Base-by-base conservation (phyloP, 352 stramenopile genomes). In the Pythium sukuiense region DNA sequence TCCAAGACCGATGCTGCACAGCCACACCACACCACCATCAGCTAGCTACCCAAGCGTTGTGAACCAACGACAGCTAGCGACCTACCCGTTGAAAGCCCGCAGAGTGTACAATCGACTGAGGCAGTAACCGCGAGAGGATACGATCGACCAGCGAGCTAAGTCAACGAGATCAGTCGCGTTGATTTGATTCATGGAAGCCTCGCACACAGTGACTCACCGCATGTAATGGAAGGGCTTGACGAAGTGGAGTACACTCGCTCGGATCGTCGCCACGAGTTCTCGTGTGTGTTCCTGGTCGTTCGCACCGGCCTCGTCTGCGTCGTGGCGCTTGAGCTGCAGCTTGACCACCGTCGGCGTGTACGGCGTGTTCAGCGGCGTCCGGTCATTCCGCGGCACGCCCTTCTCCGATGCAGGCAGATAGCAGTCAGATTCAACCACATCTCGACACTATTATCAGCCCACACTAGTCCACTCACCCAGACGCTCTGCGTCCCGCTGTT, bases 341-440 rank as follows among this genome's bases (percentile, higher is more conserved):
- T 92, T 92, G 68, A 92, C 85, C n/a, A 93, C 76, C 49, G 91
- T 82, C 37, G 85, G 85, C n/a, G 85, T 93, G 65, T 89, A 93
- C 56, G 85, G 85, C 54, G 85, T 93, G 61, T 93, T 93, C 7
- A 93, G 70, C 53, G 85, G 85, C 69, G 85, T 93, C 24, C 82
- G 73, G 65, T 92, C 82, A 33, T 90, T 92, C 11, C 85, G 80
- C 27, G 84, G 30, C 61, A 87, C 79, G 45, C 80, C 73, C 81
- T 91, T 59, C 29, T 57, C 32, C 20, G 20, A 59, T 2, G 16
- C 61, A 20, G 3, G 16, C 26, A 46, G 32, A 20, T 24, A 27
- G 3, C 33, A 58, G 18, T 48, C 16, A 13, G 13, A 24, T 45
- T 12, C 3, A 13, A 45, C 26, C 41, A 26, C 41, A 27, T n/a